Evolutionary conservation across 371 early-diverging fungal species (phyloP).

Genomic region (Umbelopsis sp.): DNA sequence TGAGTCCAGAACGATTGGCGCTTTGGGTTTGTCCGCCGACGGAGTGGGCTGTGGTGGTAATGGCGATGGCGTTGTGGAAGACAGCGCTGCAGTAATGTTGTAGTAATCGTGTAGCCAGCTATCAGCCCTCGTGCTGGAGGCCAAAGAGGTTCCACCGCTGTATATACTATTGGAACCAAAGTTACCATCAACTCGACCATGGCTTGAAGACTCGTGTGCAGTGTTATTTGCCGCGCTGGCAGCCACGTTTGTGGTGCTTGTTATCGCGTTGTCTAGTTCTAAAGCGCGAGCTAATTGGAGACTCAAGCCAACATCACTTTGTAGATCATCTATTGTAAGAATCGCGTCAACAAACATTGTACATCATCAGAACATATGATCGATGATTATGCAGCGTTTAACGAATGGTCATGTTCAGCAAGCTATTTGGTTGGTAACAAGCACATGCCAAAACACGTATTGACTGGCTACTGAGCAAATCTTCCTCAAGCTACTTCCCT

Average conservation of each 20-base stretch:
- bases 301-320: neutral
- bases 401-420: no score
- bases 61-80: neutral
- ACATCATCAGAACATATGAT: neutral
- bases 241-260: neutral
- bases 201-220: neutral
- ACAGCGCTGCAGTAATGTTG: neutral
- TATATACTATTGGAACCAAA: constrained; percentile 8
- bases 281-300: neutral
- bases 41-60: neutral
- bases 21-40: neutral
- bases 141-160: neutral
- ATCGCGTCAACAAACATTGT: constrained; percentile 4
- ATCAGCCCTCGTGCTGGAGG: neutral
- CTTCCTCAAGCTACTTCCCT: no score
- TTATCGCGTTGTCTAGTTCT: neutral
- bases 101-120: no score
- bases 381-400: neutral
- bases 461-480: neutral
- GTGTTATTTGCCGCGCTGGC: neutral
- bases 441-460: neutral
- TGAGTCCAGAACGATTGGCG: constrained; percentile 1
- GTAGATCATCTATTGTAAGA: constrained; percentile 12
- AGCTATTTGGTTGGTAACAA: neutral
- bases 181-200: neutral